phyloP scores from a whole-genome alignment of 2,329 filamentous ascomycete genomes.

The Fusarium stilboides region DNA sequence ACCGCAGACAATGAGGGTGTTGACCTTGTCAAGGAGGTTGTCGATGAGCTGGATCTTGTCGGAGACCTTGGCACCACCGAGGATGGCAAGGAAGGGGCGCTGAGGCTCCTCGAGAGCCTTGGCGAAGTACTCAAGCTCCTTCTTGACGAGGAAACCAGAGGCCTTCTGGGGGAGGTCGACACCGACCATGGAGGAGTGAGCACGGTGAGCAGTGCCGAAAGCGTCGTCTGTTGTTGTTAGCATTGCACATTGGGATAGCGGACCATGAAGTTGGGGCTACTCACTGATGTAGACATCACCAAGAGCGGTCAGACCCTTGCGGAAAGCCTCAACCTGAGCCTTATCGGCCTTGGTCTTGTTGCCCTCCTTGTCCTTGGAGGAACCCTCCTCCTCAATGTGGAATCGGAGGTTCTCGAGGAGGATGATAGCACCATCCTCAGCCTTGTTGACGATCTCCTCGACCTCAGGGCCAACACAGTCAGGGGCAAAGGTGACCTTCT shows the following conservation, averaged over 20 bases:
- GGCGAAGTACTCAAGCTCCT: conserved; percentile 99
- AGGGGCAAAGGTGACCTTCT: conserved; percentile 87
- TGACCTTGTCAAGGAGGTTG: conserved; percentile 97
- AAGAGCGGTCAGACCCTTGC: conserved; percentile 93
- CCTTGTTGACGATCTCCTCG: conserved; percentile 89
- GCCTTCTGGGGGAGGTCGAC: conserved; percentile 96
- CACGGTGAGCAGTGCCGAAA: conserved; percentile 98
- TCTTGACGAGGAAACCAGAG: conserved; percentile 99
- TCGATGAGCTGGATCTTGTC: conserved; percentile 99
- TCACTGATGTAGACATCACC: conserved; percentile 97
- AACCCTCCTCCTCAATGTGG: conserved; percentile 98
- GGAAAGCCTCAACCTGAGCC: conserved; percentile 91
- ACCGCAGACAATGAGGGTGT: conserved; percentile 96
- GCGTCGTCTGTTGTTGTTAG: conserved; percentile 81
- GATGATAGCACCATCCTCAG: conserved; percentile 84
- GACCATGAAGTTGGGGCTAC: conserved; percentile 54
- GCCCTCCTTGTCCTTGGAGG: conserved; percentile 91
- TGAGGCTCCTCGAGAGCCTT: conserved; percentile 94
- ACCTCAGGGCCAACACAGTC: conserved; percentile 93
- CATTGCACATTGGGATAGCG: not conserved
- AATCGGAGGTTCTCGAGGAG: conserved; percentile 98
- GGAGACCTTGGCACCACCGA: conserved; percentile 97
- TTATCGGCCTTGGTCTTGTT: conserved; percentile 99
- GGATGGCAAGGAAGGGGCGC: conserved; percentile 97
- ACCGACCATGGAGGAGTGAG: conserved; percentile 99